A percentile compares a stretch with the other conserved stretches of the same genome.
phyloP scores from a whole-genome alignment of 2,329 filamentous ascomycete species.

The Nothophaeocryptopus gaeumannii region DNA sequence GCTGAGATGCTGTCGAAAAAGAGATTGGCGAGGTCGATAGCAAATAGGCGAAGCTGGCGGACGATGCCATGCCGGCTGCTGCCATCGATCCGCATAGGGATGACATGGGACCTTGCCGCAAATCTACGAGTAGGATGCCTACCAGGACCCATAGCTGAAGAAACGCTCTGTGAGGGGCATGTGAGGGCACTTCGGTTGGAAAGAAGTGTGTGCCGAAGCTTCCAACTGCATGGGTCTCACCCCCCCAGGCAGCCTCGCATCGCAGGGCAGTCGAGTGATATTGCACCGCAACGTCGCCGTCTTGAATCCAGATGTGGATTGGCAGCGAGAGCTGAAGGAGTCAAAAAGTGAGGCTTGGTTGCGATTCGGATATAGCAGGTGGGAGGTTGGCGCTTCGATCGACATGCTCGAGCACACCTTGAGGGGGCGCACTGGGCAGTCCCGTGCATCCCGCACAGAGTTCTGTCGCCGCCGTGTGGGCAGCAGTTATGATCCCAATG shows the following conservation, averaged over 20 bases:
- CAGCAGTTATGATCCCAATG: background rate
- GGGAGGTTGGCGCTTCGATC: background rate
- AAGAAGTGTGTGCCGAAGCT: background rate
- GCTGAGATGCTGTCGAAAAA: background rate
- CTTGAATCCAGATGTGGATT: background rate
- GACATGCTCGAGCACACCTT: background rate
- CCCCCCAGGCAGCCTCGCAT: slow-evolving; percentile 2
- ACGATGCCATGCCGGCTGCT: slow-evolving; percentile 2
- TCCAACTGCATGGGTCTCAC: background rate
- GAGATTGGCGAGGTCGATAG: slow-evolving; percentile 1
- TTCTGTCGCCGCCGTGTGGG: background rate
- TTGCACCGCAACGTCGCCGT: background rate
- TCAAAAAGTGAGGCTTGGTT: slow-evolving; percentile 1
- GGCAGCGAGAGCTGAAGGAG: background rate
- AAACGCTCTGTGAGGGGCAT: no score
- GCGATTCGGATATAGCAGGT: background rate
- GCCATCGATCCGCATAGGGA: background rate
- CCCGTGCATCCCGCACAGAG: no score
- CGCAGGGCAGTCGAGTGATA: slow-evolving; percentile 3
- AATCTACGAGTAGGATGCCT: no score
- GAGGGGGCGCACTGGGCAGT: background rate
- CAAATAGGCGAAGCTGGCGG: background rate
- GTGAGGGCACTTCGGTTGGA: background rate
- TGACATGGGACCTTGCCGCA: background rate
- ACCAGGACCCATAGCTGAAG: slow-evolving; percentile 3